phyloP scores from a whole-genome alignment of 768 basidiomycete species.

The Lactarius deliciosus region DNA sequence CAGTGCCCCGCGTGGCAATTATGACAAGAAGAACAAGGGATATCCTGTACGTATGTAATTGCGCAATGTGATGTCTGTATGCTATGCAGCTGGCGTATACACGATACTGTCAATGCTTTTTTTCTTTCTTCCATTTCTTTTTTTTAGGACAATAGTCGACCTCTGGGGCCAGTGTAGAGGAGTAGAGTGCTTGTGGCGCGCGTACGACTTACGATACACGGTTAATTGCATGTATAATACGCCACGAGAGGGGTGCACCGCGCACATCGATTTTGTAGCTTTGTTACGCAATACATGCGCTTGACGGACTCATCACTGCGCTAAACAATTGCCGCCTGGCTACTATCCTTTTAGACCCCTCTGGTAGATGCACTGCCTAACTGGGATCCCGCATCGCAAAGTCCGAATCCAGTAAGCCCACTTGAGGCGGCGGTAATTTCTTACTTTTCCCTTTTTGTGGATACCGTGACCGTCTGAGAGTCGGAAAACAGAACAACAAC shows the following conservation, averaged over 20 bases:
- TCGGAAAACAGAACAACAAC: neutral
- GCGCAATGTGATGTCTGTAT: conserved; percentile 1
- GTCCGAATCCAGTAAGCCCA: too few relatives aligned
- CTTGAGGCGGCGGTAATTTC: too few relatives aligned
- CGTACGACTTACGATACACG: neutral
- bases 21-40: conserved; percentile 11
- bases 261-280: neutral
- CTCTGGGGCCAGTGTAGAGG: neutral
- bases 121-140: neutral
- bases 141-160: neutral
- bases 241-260: neutral
- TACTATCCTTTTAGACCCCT: too few relatives aligned
- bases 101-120: neutral
- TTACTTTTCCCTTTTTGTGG: too few relatives aligned
- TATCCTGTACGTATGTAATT: conserved; percentile 10
- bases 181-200: neutral
- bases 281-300: neutral
- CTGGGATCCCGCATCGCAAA: too few relatives aligned
- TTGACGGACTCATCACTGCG: neutral
- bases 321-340: too few relatives aligned
- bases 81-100: neutral
- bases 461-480: neutral
- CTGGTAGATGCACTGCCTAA: too few relatives aligned
- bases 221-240: neutral
- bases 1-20: neutral